Base-by-base conservation (phyloP, 441 rosid species). In the Melastoma candidum region DNA sequence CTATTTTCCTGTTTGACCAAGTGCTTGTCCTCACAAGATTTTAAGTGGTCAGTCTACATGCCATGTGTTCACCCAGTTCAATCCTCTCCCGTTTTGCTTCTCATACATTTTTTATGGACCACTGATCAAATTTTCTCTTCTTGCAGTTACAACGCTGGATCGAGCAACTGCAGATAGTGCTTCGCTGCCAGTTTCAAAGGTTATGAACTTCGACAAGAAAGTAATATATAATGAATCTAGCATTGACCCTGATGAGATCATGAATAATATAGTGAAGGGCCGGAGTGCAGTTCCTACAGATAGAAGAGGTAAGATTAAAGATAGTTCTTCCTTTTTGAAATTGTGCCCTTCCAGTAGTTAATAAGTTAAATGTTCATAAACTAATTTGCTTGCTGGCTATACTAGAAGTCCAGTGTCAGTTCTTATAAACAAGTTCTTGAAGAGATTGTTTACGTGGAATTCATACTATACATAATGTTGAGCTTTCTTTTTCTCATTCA, bases 121-220 rank as follows among this genome's bases (percentile, higher is more conserved):
- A n/a, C 77, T 76, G 43, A 80, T 70, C 57, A 63, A 51, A 17
- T n/a, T 17, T 44, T 72, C 48, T 44, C 72, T 51, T 67, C 71
- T 44, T 51, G 61, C 74, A 93, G 97, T 84, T 50, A 80, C 79
- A 54, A 90, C 96, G 58, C 64, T 93, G 63, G 99, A 93, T 67
- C 84, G 95, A 58, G 78, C 95, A 27, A 74, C 84, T 70, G 88
- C 92, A 13, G 95, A 86, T 70, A 90, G 84, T 68, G 96, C 97
- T 11, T 43, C 74, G 46, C 80, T 81, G 73, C 95, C 96, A 57
- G 69, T 83, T 29, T 77, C 90, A 52, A 79, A 68, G 66, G 51
- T 77, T 63, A 71, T 78, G 57, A 75, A 81, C 68, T 53, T 74
- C 65, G 75, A 74, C 58, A 70, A 69, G 52, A 72, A 67, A 59